Evolutionary conservation across 1,284 basidiomycete genomes (phyloP).

Genomic region (Malassezia japonica): DNA sequence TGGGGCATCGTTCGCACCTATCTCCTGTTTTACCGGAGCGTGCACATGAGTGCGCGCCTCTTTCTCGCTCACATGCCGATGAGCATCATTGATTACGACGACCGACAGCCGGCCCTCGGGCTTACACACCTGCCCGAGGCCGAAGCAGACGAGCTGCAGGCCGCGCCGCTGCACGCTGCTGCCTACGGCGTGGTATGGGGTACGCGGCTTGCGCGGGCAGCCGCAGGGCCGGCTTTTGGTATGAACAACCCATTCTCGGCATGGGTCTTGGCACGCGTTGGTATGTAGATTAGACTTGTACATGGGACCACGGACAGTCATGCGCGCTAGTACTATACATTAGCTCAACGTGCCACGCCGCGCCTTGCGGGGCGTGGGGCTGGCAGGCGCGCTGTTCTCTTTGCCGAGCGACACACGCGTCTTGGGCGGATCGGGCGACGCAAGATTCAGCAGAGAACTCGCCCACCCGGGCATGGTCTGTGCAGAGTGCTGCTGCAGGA

Average conservation of each 20-base stretch:
- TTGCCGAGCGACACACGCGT: neutral
- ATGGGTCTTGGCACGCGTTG: neutral
- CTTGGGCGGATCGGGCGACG: conserved; percentile 17
- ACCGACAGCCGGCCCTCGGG: neutral
- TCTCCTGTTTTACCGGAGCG: neutral
- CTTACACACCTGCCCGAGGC: neutral
- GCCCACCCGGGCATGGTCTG: conserved; percentile 17
- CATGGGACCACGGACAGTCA: too few species aligned
- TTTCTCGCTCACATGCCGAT: neutral
- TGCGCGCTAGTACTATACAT: too few species aligned
- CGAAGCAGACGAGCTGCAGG: neutral
- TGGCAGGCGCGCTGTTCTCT: neutral
- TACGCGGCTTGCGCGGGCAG: neutral
- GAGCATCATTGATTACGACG: conserved; percentile 3
- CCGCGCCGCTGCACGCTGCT: neutral
- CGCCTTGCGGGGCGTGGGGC: neutral
- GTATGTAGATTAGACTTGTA: too few species aligned
- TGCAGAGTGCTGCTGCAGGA: conserved; percentile 12
- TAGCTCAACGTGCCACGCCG: neutral
- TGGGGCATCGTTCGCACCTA: conserved; percentile 2
- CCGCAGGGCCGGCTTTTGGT: neutral
- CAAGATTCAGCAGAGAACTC: conserved; percentile 13
- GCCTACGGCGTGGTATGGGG: neutral
- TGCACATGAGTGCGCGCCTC: neutral
- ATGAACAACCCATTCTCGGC: neutral